Evolutionary conservation across 768 basidiomycete species (phyloP), one percentile per base, ranked within the genome.

Genomic region (Russula brevipes): DNA sequence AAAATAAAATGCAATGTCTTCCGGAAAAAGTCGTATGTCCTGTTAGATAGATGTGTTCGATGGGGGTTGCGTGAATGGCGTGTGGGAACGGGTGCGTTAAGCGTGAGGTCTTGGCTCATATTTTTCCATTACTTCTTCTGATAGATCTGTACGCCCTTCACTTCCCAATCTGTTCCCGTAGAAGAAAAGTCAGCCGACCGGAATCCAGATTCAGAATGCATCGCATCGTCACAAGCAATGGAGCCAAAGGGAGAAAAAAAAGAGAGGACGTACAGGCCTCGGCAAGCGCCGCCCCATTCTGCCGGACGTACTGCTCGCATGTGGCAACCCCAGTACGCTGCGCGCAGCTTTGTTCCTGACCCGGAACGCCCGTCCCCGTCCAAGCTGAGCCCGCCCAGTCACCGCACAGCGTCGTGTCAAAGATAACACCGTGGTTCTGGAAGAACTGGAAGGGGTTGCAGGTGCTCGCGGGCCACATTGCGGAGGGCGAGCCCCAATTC

Each of bases 321-420:
- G 87, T 89, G 31, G 87, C 77, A 73, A 85, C 86, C 45, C 92
- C 93, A 14, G 94, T 98, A 68, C 82, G 80, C 68, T 85, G 77
- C 16, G 91, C 90, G 70, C 94, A 98, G 73, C 89, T 93, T 72
- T 88, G 82, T 17, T 84, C 84, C 76, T 95, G 94, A 56, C 94
- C 94, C 17, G 89, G 90, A 57, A 87, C 81, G 36, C 91, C 91
- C 54, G 86, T 75, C 30, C 69, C 65, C 54, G 74, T 76, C 94
- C 94, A 98, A n/a, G 84, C 87, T 51, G 76, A 77, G 53, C 86
- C 84, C 11, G 94, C 93, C 94, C 94, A 98, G 68, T 95, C 90
- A 63, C 94, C 94, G 69, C 91, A 92, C 56, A 94, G 77, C 19
- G 92, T 93, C 41, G 89, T 94, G 72, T 94, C 88, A 68, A 95